phyloP scores from a whole-genome alignment of 2,329 filamentous ascomycete species.

The Stachybotrys echinatus region DNA sequence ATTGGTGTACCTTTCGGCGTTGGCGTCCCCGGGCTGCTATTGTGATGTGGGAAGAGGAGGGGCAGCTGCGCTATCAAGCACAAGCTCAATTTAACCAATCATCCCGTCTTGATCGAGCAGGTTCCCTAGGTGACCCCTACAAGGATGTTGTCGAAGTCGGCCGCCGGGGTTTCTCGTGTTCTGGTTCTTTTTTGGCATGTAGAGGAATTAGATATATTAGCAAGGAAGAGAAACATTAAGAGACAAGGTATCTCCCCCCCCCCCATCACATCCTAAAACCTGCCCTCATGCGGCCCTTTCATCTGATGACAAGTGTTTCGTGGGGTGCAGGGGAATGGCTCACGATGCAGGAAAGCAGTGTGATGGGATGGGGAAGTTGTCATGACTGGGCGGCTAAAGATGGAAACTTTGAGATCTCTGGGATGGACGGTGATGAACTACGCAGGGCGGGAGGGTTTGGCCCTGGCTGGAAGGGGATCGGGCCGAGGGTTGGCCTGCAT shows the following conservation, averaged over 20 bases:
- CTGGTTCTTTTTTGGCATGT: no score
- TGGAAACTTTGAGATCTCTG: background rate
- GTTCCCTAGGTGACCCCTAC: no score
- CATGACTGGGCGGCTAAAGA: background rate
- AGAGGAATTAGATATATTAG: no score
- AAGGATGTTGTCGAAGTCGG: no score
- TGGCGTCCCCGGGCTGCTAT: slow-evolving; percentile 19
- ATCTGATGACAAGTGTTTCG: background rate
- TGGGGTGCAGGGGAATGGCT: background rate
- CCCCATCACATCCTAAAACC: background rate
- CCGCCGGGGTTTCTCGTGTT: no score
- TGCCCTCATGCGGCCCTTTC: background rate
- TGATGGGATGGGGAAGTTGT: background rate
- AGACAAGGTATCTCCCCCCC: background rate
- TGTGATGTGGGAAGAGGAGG: no score
- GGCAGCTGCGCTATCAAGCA: no score
- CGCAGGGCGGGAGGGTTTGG: no score
- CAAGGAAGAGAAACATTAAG: background rate
- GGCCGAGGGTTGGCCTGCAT: background rate
- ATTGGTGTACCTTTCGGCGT: slow-evolving; percentile 24
- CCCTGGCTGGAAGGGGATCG: background rate
- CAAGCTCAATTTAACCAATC: no score
- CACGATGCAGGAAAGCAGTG: background rate
- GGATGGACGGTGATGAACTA: background rate
- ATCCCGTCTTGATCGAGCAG: no score